phyloP scores from a whole-genome alignment of 495 filamentous ascomycete genomes.

The Darksidea phi region DNA sequence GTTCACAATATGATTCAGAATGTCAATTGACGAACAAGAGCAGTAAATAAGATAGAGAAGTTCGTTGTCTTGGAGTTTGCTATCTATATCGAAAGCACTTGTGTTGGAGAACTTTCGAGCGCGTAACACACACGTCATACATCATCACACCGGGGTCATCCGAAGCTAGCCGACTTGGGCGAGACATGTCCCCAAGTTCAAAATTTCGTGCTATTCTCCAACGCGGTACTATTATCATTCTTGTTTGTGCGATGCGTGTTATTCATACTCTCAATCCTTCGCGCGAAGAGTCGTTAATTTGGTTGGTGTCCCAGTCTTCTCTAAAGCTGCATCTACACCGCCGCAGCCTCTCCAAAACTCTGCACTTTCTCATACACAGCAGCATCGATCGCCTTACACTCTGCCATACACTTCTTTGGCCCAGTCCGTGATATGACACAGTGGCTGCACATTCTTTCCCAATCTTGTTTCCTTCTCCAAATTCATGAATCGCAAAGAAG shows the following conservation, averaged over 20 bases:
- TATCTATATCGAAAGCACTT: no score
- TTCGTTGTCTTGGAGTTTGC: neutral
- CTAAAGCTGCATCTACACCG: no score
- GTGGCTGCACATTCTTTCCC: conserved; percentile 24
- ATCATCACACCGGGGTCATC: no score
- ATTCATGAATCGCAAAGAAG: conserved; percentile 34
- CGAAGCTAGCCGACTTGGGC: no score
- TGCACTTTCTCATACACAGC: conserved; percentile 28
- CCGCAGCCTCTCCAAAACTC: conserved; percentile 10
- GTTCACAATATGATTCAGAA: neutral
- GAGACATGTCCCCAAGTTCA: no score
- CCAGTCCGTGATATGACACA: conserved; percentile 32
- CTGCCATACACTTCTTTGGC: conserved; percentile 21
- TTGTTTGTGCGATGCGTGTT: no score
- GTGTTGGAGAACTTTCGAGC: no score
- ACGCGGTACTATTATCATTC: no score
- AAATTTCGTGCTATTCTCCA: no score
- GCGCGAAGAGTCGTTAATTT: no score
- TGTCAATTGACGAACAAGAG: conserved; percentile 6
- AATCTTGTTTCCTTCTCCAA: conserved; percentile 33
- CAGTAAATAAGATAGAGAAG: neutral
- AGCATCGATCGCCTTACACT: conserved; percentile 25
- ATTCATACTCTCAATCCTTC: no score
- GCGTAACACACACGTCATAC: no score
- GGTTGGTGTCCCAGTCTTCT: neutral